phyloP scores from a whole-genome alignment of 1,284 basidiomycete species.

The Fereydounia khargensis region DNA sequence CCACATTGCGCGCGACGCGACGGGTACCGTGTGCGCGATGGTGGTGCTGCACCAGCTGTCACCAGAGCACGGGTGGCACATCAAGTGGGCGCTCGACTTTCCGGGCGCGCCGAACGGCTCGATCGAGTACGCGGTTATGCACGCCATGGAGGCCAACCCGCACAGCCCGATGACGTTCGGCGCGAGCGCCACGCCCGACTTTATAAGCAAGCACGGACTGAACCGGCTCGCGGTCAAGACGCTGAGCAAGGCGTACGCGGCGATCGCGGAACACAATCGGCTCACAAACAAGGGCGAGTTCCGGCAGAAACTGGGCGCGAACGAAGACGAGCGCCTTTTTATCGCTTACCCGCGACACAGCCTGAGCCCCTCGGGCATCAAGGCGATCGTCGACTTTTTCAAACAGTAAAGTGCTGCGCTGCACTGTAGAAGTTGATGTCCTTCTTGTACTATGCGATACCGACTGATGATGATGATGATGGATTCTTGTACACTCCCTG shows the following conservation, averaged over 20 bases:
- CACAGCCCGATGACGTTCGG: constrained; percentile 60
- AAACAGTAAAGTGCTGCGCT: constrained; percentile 27
- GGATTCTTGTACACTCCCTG: neutral
- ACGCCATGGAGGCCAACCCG: constrained; percentile 62
- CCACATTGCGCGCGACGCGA: constrained; percentile 62
- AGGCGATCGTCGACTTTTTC: constrained; percentile 49
- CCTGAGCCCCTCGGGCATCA: constrained; percentile 40
- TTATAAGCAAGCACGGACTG: constrained; percentile 43
- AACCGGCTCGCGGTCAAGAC: constrained; percentile 39
- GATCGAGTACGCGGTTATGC: constrained; percentile 61
- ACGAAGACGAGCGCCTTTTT: constrained; percentile 38
- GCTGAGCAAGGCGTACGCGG: constrained; percentile 37
- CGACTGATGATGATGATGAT: neutral
- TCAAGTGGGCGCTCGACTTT: constrained; percentile 67
- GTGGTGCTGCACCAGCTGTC: constrained; percentile 65
- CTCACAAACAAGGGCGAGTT: constrained; percentile 51
- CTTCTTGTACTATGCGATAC: neutral
- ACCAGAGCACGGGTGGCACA: constrained; percentile 63
- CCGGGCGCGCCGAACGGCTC: constrained; percentile 63
- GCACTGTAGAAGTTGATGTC: too few relatives aligned
- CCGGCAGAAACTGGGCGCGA: constrained; percentile 49
- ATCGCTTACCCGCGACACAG: constrained; percentile 47
- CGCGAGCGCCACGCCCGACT: constrained; percentile 33
- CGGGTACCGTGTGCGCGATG: constrained; percentile 60
- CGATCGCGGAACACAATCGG: constrained; percentile 32